Base-by-base conservation (phyloP, 2,329 filamentous ascomycete genomes). In the Calonectria pauciramosa region DNA sequence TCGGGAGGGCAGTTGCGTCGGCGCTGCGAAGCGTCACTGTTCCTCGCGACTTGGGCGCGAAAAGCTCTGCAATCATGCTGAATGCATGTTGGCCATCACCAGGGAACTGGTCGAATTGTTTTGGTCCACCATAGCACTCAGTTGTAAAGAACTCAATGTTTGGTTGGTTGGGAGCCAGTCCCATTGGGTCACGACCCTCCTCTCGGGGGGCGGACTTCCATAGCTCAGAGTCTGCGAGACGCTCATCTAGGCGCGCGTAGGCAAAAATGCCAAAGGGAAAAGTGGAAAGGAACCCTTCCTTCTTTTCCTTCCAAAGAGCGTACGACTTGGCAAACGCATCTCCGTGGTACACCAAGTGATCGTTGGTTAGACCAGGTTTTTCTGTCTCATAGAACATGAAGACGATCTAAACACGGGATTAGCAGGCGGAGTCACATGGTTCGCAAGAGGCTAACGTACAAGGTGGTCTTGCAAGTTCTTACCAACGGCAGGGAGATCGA, bases 261-360 rank as follows among this genome's bases (percentile, higher is more conserved):
- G 88, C 91, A 68, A 93, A 93, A 14, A 87, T 87, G 51, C 92
- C 92, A 68, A 93, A 93, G 13, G 91, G 91, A 78, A 93, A 93
- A 0, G 87, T 89, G 1, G 91, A 90, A 1, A 93, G 84, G 41
- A 91, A 86, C 1, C 92, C 92, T 2, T 86, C 85, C 78, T 91
- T 91, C 66, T 90, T 87, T 36, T 91, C 88, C 80, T 91, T 88
- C 88, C 90, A 93, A 63, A 90, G 86, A 16, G 86, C 82, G 78
- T 90, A 90, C 0, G 89, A 87, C 68, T 88, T 87, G 16, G 85
- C 84, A 23, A 90, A 84, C 32, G 87, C 89, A 76, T 90, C 85
- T 41, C 86, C 87, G 75, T 91, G 90, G 82, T 91, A 91, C 52
- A 90, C 86, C 4, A 82, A 78, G 23, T 89, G 82, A 81, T 93